Base-by-base conservation (phyloP, 805 yeast species). In the Wickerhamiella occidentalis region DNA sequence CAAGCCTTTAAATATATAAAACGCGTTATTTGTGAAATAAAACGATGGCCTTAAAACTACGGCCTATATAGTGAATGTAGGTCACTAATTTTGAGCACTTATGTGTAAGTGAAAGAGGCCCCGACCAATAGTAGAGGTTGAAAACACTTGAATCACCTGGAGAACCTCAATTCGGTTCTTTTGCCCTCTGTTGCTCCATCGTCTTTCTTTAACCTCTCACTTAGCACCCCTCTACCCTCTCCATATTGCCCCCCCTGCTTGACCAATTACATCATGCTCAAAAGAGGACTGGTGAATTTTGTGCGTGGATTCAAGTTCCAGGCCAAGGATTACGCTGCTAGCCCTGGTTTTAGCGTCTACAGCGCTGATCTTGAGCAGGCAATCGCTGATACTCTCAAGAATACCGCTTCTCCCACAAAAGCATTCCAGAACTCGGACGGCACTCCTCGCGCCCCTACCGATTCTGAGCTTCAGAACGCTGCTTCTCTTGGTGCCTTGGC, bases 351-450 rank as follows among this genome's bases (percentile, higher is more conserved):
- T 47, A 44, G 54, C 35, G 45, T 45, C 11, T 59, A 54, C 54
- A 49, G 53, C 23, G 50, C 50, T 51, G 68, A 69, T 29, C 69
- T 74, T 48, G 88, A 82, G 62, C 70, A 71, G 56, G 82, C 78
- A 51, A 79, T 83, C 55, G 73, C 85, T 54, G 64, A 70, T 55
- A 70, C 76, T 57, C 72, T 85, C 57, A 79, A 78, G 59, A 63
- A 76, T 21, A 70, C 83, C 49, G 82, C 87, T 22, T 73, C 79
- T 25, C 75, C 82, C 28, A 74, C 80, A 50, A 75, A 78, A 61
- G 71, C 82, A 55, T 85, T 78, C 64, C 77, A 80, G 61, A 80
- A 81, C 63, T 74, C 81, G 45, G 90, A 85, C 61, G 94, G 94
- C 6, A 68, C 85, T 9, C 75, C 80, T 48, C 73, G 87, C 55